These are phyloP conservation scores for Ichthyophonus hoferi DNA, from an alignment of 208 protist species.

Conservation along the genomic window DNA sequence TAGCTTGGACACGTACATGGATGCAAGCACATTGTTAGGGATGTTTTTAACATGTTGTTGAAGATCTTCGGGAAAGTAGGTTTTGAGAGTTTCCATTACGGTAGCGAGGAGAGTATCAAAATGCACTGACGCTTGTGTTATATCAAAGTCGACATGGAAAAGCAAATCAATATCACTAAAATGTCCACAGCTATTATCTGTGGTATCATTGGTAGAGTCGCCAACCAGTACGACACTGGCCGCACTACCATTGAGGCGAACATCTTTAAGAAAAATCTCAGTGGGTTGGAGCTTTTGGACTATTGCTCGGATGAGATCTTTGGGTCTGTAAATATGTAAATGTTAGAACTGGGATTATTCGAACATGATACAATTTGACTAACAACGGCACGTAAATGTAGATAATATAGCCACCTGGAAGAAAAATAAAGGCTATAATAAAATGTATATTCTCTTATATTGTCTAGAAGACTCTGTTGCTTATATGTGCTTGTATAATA, in stretches of 20 bases:
- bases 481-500: too few species aligned
- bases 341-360: too few species aligned
- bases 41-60: background rate
- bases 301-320: background rate
- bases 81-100: constrained; percentile 3
- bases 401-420: too few species aligned
- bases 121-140: background rate
- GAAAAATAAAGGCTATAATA: too few species aligned
- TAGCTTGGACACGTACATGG: background rate
- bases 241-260: background rate
- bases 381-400: too few species aligned
- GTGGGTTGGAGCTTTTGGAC: background rate
- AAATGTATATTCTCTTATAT: too few species aligned
- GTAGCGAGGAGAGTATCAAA: background rate
- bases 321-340: background rate
- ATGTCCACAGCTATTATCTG: too few species aligned
- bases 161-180: constrained; percentile 10
- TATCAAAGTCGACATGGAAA: constrained; percentile 14
- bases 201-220: background rate
- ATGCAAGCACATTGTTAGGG: background rate
- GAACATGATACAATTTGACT: too few species aligned
- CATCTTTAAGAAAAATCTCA: background rate
- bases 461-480: too few species aligned
- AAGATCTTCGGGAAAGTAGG: background rate
- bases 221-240: background rate